These are phyloP conservation scores for Ophiocordyceps australis DNA, from an alignment of 2,329 filamentous ascomycete species.

Conservation along the genomic window DNA sequence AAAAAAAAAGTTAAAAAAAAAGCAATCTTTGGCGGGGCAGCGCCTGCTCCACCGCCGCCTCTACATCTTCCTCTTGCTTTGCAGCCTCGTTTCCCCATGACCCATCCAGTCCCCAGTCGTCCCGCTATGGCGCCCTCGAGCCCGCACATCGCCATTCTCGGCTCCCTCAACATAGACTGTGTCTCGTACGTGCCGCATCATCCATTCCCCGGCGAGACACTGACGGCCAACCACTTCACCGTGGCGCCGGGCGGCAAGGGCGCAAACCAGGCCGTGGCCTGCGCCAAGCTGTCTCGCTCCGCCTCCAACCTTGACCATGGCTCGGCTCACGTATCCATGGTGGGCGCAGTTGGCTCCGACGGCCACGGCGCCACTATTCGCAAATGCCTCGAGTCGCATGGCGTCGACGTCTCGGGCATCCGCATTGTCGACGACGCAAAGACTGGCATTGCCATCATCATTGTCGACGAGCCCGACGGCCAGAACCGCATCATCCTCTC, in stretches of 20 bases:
- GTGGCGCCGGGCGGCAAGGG: conserved; percentile 84
- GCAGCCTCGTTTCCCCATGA: conserved; percentile 48
- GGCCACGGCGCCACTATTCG: conserved; percentile 44
- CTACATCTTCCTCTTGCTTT: conserved; percentile 1
- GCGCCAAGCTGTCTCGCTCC: conserved; percentile 57
- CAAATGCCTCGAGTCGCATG: conserved; percentile 37
- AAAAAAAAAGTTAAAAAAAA: no score
- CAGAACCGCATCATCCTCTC: conserved; percentile 63
- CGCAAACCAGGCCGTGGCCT: conserved; percentile 86
- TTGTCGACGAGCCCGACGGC: conserved; percentile 54
- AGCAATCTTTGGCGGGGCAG: no score
- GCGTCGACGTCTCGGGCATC: conserved; percentile 42
- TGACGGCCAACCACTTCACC: conserved; percentile 60
- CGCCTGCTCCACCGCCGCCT: background rate
- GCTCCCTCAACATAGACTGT: conserved; percentile 89
- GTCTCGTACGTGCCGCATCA: conserved; percentile 75
- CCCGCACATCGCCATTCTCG: conserved; percentile 60
- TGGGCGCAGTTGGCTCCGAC: conserved; percentile 56
- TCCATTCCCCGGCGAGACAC: conserved; percentile 70
- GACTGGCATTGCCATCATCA: conserved; percentile 57
- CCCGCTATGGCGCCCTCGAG: conserved; percentile 3
- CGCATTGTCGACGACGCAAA: conserved; percentile 21
- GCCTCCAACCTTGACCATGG: conserved; percentile 14
- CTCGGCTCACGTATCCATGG: conserved; percentile 39
- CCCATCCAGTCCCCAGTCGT: conserved; percentile 30